Evolutionary conservation across 2,329 filamentous ascomycete species (phyloP), one percentile per base, ranked within the genome.

Genomic region (Penicillium sp.): DNA sequence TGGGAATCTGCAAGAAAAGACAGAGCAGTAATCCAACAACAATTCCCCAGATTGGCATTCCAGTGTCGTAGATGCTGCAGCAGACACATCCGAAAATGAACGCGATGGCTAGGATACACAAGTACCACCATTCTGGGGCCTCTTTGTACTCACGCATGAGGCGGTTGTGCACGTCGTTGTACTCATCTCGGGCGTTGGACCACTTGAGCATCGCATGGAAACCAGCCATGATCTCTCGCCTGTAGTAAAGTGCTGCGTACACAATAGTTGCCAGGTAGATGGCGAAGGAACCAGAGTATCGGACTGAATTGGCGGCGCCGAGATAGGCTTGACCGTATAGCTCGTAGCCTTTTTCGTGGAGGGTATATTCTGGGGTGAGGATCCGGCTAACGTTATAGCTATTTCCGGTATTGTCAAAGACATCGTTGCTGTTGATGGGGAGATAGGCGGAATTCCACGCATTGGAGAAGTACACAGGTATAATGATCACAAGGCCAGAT

Each of bases 241-340:
- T 77, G 64, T 85, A 80, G 67, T 83, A 84, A 1, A 85, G 74
- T 19, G 71, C 65, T 25, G 80, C 78, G 54, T 84, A 82, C 4
- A 79, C 80, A 17, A 85, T 68, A 0, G 78, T 80, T 19, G 82
- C 80, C 0, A 82, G 76, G 62, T 84, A 84, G 31, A 83, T 79
- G 50, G 77, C 81, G 56, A 85, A 85, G 72, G 83, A 84, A 68
- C 80, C 82, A 61, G 81, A 73, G 72, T 84, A 85, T n/a, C 81
- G 74, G 31, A 76, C 72, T n/a, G 82, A 67, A 55, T 81, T 81
- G 17, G 76, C 80, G 13, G 82, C 80, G 0, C 78, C 71, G 27
- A 85, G 67, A 62, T 80, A 85, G 0, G 81, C 80, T 0, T 81
- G 80, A 3, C 81, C 84, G 67, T 84, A 85, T 1, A 69, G 66